Conservation (phyloP, 1,284 basidiomycete genomes). For the Fomes fomentarius region DNA sequence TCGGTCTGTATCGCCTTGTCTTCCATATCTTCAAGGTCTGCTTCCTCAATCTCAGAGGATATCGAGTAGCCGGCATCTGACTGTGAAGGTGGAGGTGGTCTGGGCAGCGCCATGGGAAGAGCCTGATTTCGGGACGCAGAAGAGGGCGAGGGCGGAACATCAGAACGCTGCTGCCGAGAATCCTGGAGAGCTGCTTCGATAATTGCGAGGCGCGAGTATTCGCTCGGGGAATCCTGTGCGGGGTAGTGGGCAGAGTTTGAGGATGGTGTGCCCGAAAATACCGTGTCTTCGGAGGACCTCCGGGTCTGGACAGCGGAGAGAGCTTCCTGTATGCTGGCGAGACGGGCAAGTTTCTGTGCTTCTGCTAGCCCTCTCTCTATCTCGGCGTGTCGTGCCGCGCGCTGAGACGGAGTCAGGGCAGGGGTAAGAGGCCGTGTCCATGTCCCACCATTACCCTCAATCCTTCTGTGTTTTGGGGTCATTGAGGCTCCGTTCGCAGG, state of each 20-base stretch:
- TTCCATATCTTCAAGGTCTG: constrained; percentile 19
- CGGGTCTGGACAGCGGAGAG: constrained; percentile 6
- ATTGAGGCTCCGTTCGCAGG: background rate
- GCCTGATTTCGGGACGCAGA: constrained; percentile 14
- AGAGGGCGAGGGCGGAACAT: constrained; percentile 13
- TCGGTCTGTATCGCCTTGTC: constrained; percentile 18
- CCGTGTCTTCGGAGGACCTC: constrained; percentile 15
- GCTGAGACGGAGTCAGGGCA: constrained; percentile 4
- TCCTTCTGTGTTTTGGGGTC: constrained; percentile 9
- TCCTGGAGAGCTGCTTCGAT: background rate
- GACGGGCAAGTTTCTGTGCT: constrained; percentile 5
- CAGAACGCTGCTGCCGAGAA: constrained; percentile 8
- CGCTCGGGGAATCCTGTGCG: constrained; percentile 6
- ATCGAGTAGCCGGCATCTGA: constrained; percentile 20
- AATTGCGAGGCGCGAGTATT: background rate
- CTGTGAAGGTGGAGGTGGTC: constrained; percentile 6
- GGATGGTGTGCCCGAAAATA: background rate
- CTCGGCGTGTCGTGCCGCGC: constrained; percentile 4
- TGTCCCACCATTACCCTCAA: background rate
- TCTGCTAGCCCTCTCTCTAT: constrained; percentile 6
- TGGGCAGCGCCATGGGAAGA: background rate
- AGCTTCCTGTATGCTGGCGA: constrained; percentile 21
- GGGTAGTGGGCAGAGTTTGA: constrained; percentile 2
- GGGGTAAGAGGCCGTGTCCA: constrained; percentile 1
- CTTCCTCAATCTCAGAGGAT: constrained; percentile 11